Base-by-base conservation (phyloP, 2,329 filamentous ascomycete species). In the Ascochyta rabiei region DNA sequence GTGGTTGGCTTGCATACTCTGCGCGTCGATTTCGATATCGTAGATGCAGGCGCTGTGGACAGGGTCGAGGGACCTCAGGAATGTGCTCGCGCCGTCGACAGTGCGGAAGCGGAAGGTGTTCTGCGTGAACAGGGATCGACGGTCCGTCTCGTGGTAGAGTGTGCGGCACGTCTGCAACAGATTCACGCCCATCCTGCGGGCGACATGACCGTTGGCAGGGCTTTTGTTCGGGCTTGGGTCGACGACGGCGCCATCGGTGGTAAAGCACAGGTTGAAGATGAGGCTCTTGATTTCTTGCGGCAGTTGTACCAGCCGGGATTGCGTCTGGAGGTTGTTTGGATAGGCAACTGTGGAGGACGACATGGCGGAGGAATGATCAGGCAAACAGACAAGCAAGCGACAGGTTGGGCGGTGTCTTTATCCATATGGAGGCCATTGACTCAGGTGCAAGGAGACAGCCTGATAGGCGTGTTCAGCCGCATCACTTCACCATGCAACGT, bases 71-170 rank as follows among this genome's bases (percentile, higher is more conserved):
- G 59, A 56, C 0, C 40, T 34, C 30, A 76, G 59, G 62, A 76
- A 77, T 9, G 49, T 38, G 4, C 63, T 64, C 45, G 70, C 64
- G 38, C 60, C 56, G 24, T 70, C 64, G 15, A 71, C 63, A 30
- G 57, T 64, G 6, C 71, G 75, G 61, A 78, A 78, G 35, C 66
- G 62, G 57, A 77, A 76, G 10, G 56, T 66, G 55, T 76, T 77
- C 3, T 65, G 61, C 6, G 66, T 47, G 56, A 71, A 75, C 0
- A 77, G 55, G 10, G 65, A 56, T 16, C 65, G 63, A 39, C 67
- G 49, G 46, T 74, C 67, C 19, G 59, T 59, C 51, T 77, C 74
- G 48, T 64, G 61, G 50, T 76, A 70, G 21, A 74, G 52, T 28
- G 68, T 59, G 30, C 70, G 70, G 52, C 74, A 77, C 15, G 73